Conservation (phyloP, 129 eudicot species). For the Gnaphalium uliginosum region DNA sequence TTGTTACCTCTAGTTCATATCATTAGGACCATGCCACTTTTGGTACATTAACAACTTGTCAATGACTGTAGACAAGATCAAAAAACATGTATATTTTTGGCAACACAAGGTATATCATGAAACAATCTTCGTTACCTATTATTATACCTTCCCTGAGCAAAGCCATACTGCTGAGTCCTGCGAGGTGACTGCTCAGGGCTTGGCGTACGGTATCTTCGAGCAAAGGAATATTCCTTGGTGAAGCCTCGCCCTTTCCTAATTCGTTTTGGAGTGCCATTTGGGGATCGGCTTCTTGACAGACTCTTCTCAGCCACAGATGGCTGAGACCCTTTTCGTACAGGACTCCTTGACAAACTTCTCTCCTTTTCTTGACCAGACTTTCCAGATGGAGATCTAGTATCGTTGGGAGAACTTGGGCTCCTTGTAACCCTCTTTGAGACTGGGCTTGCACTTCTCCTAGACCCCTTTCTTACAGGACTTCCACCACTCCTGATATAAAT, state of each 20-base stretch:
- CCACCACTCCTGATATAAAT: slow-evolving; percentile 39
- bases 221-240: slow-evolving; percentile 79
- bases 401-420: slow-evolving; percentile 36
- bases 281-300: slow-evolving; percentile 61
- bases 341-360: slow-evolving; percentile 36
- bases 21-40: not conserved
- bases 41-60: not conserved
- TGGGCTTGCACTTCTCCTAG: slow-evolving; percentile 37
- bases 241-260: slow-evolving; percentile 95
- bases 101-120: not conserved
- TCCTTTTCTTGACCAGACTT: slow-evolving; percentile 26
- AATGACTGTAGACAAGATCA: not conserved
- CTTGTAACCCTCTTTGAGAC: slow-evolving; percentile 33
- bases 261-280: slow-evolving; percentile 77
- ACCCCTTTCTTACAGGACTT: slow-evolving; percentile 46
- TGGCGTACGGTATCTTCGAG: slow-evolving; percentile 80
- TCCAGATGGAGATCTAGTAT: slow-evolving; percentile 18
- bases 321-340: slow-evolving; percentile 34
- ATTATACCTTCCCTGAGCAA: slow-evolving; percentile 53
- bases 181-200: slow-evolving; percentile 72
- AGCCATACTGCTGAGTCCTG: slow-evolving; percentile 60
- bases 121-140: slow-evolving; percentile 50
- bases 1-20: not conserved
- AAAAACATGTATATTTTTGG: not conserved
- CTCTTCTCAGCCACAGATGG: slow-evolving; percentile 33